These are phyloP conservation scores for Pichia exigua DNA, from an alignment of 805 yeast species.

Conservation along the genomic window DNA sequence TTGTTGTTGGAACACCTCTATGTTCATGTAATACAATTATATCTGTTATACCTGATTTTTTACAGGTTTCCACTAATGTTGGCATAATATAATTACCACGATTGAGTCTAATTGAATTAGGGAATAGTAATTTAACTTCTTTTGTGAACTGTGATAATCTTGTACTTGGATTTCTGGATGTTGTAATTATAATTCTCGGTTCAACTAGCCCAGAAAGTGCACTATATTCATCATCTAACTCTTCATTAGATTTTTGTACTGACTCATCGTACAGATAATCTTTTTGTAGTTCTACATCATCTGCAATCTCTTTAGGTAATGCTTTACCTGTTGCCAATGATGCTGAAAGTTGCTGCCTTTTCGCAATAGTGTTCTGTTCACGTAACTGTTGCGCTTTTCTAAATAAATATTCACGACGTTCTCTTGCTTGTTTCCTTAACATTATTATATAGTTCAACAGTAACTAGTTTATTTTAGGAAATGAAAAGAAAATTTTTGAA, in stretches of 20 bases:
- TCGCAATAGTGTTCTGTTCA: constrained; percentile 78
- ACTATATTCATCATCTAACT: constrained; percentile 86
- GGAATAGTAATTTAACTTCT: constrained; percentile 83
- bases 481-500: neutral
- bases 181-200: constrained; percentile 87
- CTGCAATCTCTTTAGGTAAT: constrained; percentile 82
- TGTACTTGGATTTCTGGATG: constrained; percentile 86
- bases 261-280: constrained; percentile 86
- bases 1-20: constrained; percentile 94
- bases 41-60: constrained; percentile 71
- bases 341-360: constrained; percentile 76
- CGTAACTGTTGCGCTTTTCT: constrained; percentile 84
- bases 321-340: constrained; percentile 91
- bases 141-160: constrained; percentile 85
- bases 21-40: constrained; percentile 87
- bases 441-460: constrained; percentile 18
- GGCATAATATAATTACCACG: constrained; percentile 91
- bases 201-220: constrained; percentile 82
- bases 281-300: constrained; percentile 71
- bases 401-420: constrained; percentile 88
- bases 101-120: constrained; percentile 80
- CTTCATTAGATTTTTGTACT: constrained; percentile 33
- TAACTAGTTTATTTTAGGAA: neutral
- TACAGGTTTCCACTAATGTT: constrained; percentile 75
- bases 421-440: constrained; percentile 93